Evolutionary conservation across 2,329 filamentous ascomycete species (phyloP), one percentile per base, ranked within the genome.

Genomic region (Macrophomina phaseolina): DNA sequence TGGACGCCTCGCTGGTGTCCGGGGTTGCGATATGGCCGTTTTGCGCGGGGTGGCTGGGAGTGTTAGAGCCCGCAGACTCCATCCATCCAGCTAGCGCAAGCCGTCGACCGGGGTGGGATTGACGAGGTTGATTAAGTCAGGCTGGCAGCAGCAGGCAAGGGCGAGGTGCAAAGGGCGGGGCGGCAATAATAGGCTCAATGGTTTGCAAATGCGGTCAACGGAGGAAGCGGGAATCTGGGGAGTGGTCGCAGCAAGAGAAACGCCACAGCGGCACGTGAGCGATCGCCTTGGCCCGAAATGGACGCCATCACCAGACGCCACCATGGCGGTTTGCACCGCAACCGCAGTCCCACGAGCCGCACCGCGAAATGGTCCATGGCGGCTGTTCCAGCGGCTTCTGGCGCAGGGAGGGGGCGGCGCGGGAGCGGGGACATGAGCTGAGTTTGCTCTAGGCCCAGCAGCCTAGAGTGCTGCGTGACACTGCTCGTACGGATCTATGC

Each of bases 1-100:
- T 58, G 63, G 63, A 46, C 6, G 58, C 45, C 45, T 49, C 42
- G 45, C 58, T 42, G 42, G 42, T 12, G 36, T 67, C 49, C 30
- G 56, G 56, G 49, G 56, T 49, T 46, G 65, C 38, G 46, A 55
- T 18, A 52, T 63, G 48, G 65, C 58, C 65, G 65, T 67, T 56
- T 55, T 46, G 69, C 64, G 71, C 70, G 66, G 66, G 72, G 69
- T 64, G 73, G 68, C 68, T 52, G 51, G 53, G 67, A 46, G 66
- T 62, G 70, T 75, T 71, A 74, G 70, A 71, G 67, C 69, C 71
- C 72, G 72, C 72, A 73, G 74, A 73, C 76, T 78, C 78, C 78
- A 79, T 80, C 75, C 77, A 80, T 79, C 72, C 75, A 76, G 73
- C 64, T 49, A 51, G 55, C 66, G 52, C 52, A 56, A 49, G 58